Percentiles rank a stretch among this genome's conserved stretches.
Evolutionary conservation across 2,329 filamentous ascomycete genomes (phyloP).

Genomic region (Metarhizium sp.): DNA sequence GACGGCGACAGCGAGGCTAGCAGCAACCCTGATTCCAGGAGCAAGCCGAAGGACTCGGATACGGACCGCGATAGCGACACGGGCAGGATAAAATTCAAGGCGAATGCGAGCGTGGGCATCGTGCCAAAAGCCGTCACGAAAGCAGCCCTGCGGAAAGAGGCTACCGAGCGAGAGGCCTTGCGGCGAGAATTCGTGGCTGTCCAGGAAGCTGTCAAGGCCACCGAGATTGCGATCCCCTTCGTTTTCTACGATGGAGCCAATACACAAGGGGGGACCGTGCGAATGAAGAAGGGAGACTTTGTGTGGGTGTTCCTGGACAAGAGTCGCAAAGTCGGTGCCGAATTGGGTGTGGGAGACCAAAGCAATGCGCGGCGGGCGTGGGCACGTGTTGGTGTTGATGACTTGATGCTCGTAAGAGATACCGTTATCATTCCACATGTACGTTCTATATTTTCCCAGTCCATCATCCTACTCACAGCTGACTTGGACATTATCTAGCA

Average conservation of each 20-base stretch:
- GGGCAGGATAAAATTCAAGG: conserved; percentile 40
- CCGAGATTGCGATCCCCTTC: conserved; percentile 86
- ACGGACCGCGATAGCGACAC: conserved; percentile 10
- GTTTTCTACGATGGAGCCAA: conserved; percentile 96
- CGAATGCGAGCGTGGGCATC: conserved; percentile 51
- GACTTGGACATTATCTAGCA: conserved; percentile 47
- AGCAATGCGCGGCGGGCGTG: conserved; percentile 66
- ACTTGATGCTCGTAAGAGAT: conserved; percentile 85
- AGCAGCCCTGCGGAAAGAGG: conserved; percentile 69
- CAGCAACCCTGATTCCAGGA: not conserved
- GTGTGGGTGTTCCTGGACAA: conserved; percentile 91
- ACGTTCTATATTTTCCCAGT: conserved; percentile 28
- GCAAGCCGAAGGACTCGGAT: conserved; percentile 12
- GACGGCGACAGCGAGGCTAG: conserved; percentile 37
- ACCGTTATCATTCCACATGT: conserved; percentile 92
- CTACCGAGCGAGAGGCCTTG: conserved; percentile 66
- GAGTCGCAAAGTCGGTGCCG: conserved; percentile 81
- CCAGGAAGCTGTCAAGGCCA: conserved; percentile 79
- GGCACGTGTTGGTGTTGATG: conserved; percentile 90
- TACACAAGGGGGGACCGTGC: conserved; percentile 72
- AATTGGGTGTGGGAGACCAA: conserved; percentile 64
- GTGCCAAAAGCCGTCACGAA: conserved; percentile 63
- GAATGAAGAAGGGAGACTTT: conserved; percentile 86
- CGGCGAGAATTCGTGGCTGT: conserved; percentile 73
- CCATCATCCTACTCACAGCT: not conserved